These are phyloP conservation scores for Erythrophleum fordii DNA, from an alignment of 306 rosid species.

Conservation along the genomic window DNA sequence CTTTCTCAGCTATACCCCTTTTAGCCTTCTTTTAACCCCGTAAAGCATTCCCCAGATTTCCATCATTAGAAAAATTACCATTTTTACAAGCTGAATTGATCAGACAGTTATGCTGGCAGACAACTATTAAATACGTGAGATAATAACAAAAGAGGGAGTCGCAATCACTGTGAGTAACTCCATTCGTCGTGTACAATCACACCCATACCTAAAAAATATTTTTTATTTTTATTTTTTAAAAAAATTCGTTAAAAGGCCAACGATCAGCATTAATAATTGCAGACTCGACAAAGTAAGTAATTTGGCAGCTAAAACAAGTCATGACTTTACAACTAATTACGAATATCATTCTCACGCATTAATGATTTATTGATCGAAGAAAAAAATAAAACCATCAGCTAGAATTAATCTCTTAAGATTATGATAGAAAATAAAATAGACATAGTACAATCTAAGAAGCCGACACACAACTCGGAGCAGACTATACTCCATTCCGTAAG, in stretches of 20 bases:
- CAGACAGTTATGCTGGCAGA: constrained; percentile 18
- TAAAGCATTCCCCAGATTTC: constrained; percentile 7
- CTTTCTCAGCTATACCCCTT: background rate
- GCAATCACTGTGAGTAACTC: constrained; percentile 36
- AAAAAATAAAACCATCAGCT: background rate
- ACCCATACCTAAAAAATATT: constrained; percentile 34
- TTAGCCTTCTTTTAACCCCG: background rate
- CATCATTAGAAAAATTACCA: background rate
- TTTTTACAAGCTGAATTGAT: constrained; percentile 3
- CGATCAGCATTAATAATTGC: constrained; percentile 5
- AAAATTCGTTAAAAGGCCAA: background rate
- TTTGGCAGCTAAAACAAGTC: constrained; percentile 5
- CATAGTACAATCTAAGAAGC: background rate
- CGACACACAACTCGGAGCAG: background rate
- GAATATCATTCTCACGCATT: constrained; percentile 13
- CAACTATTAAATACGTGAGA: constrained; percentile 22
- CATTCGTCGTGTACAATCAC: constrained; percentile 33
- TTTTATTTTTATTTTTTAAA: background rate
- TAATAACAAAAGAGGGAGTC: constrained; percentile 36
- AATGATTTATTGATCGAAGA: background rate
- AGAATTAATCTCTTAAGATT: background rate
- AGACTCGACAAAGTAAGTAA: constrained; percentile 27
- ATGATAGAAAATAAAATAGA: background rate
- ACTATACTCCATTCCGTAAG: too few species aligned
- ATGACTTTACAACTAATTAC: background rate